These are phyloP conservation scores for Fomitopsis palustris DNA, from an alignment of 1,284 basidiomycete genomes.

Conservation along the genomic window DNA sequence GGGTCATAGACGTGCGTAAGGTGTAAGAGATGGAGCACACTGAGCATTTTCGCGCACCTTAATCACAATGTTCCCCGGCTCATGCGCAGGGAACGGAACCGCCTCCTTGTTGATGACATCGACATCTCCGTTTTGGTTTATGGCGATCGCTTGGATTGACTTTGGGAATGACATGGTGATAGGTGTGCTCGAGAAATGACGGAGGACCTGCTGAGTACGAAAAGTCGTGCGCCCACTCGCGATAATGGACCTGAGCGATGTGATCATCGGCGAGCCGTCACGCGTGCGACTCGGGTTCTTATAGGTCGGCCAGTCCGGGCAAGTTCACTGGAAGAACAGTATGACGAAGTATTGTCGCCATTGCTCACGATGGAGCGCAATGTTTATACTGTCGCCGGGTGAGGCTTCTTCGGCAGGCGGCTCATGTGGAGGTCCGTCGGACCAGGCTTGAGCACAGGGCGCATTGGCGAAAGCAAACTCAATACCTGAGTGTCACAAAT, in stretches of 20 bases:
- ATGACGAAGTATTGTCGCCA: background rate
- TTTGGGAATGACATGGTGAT: constrained; percentile 47
- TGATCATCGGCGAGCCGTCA: constrained; percentile 14
- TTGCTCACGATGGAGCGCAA: background rate
- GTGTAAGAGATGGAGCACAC: background rate
- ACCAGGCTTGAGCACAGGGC: too few relatives aligned
- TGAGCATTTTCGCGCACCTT: constrained; percentile 46
- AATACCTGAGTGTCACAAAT: background rate
- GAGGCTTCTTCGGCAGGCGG: background rate
- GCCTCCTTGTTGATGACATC: constrained; percentile 74
- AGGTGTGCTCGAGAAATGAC: constrained; percentile 25
- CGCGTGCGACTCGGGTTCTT: background rate
- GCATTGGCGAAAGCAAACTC: background rate
- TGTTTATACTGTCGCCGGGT: background rate
- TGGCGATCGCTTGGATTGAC: constrained; percentile 56
- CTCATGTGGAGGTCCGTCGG: background rate
- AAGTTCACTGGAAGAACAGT: background rate
- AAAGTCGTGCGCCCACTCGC: constrained; percentile 2
- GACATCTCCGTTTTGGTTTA: constrained; percentile 64
- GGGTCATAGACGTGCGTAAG: constrained; percentile 10
- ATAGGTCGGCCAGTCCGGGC: background rate
- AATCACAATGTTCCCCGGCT: constrained; percentile 70
- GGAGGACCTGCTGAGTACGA: constrained; percentile 22
- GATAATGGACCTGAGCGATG: constrained; percentile 13
- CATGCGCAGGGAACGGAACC: constrained; percentile 59